A percentile compares a stretch with the other conserved stretches of the same genome.
Evolutionary conservation across 169 alveolate species (phyloP).

Genomic region (Miamiensis avidus): DNA sequence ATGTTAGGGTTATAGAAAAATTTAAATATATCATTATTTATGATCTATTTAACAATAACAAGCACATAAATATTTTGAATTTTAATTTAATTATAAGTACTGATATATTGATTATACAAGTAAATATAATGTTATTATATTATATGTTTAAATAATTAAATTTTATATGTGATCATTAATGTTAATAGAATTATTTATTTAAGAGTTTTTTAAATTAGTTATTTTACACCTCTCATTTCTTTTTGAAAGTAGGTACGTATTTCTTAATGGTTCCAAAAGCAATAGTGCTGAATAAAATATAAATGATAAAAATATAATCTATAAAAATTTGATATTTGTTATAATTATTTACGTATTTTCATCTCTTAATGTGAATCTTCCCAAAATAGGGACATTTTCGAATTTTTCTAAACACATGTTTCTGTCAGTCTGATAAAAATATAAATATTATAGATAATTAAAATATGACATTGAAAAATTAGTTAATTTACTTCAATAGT

Average conservation of each 20-base stretch:
- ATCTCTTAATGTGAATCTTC: slow-evolving; percentile 96
- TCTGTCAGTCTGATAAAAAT: slow-evolving; percentile 16
- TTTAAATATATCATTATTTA: too few relatives aligned
- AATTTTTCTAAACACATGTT: slow-evolving; percentile 89
- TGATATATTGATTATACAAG: too few relatives aligned
- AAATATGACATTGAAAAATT: background rate
- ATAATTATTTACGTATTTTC: slow-evolving; percentile 54
- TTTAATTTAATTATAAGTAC: too few relatives aligned
- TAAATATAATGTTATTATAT: too few relatives aligned
- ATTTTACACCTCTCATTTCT: background rate
- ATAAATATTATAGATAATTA: background rate
- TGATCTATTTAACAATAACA: too few relatives aligned
- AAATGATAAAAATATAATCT: too few relatives aligned
- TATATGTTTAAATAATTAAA: too few relatives aligned
- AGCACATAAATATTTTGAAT: too few relatives aligned
- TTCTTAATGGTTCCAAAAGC: background rate
- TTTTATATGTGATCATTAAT: too few relatives aligned
- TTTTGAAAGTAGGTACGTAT: background rate
- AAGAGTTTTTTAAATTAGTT: too few relatives aligned
- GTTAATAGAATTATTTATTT: too few relatives aligned
- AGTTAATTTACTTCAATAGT: slow-evolving; percentile 51
- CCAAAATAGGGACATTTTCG: slow-evolving; percentile 89
- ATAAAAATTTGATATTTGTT: background rate
- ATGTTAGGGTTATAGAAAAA: too few relatives aligned
- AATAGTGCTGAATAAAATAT: background rate